These are phyloP conservation scores for Raphanus sativus DNA, from an alignment of 345 rosid genomes.

Conservation along the genomic window DNA sequence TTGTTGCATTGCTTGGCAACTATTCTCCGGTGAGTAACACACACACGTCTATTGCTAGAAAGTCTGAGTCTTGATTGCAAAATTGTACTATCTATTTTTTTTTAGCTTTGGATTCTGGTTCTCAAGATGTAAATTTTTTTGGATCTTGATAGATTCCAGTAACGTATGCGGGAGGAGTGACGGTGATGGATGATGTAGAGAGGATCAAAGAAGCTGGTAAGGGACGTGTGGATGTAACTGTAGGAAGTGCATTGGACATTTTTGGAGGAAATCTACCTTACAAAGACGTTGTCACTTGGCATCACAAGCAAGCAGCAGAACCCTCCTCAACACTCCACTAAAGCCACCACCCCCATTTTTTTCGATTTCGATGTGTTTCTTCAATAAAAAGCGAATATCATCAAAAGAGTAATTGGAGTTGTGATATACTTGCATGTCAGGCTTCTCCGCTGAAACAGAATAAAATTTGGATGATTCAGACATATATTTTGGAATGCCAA, in stretches of 20 bases:
- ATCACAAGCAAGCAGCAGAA: slow-evolving; percentile 37
- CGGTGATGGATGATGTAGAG: slow-evolving; percentile 56
- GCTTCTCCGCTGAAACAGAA: background rate
- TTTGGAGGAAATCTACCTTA: slow-evolving; percentile 79
- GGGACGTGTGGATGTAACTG: slow-evolving; percentile 46
- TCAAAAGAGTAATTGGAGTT: background rate
- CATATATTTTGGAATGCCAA: too few species aligned
- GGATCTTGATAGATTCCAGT: slow-evolving; percentile 67
- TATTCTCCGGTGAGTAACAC: slow-evolving; percentile 63
- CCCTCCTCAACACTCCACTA: background rate
- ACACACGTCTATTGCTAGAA: background rate
- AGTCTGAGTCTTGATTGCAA: background rate
- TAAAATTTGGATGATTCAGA: too few species aligned
- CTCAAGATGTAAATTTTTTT: background rate
- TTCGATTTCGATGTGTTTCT: background rate
- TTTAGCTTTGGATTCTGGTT: background rate
- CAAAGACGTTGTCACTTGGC: slow-evolving; percentile 74
- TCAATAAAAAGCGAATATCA: background rate
- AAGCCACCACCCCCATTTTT: background rate
- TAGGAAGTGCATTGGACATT: slow-evolving; percentile 88
- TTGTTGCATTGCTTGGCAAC: slow-evolving; percentile 78
- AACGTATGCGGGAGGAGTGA: slow-evolving; percentile 92
- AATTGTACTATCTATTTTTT: background rate
- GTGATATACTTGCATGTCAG: background rate
- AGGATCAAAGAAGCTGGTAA: background rate